Base-by-base conservation (phyloP, 2,329 filamentous ascomycete genomes). In the Lachnum nothofagi region DNA sequence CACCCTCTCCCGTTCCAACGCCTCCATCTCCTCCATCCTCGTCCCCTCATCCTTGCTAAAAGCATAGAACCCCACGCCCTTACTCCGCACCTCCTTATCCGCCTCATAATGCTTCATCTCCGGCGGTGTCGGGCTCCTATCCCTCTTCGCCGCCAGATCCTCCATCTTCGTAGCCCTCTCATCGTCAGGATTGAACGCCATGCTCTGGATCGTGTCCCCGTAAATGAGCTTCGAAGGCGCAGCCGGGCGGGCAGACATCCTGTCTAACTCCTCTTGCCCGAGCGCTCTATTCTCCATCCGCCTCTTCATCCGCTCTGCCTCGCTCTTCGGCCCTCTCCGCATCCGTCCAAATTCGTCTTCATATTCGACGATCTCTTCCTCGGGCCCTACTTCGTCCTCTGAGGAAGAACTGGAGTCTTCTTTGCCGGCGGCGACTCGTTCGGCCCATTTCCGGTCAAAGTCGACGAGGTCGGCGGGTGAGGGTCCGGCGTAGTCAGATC, bases 381-480 rank as follows among this genome's bases (percentile, higher is more conserved):
- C 49, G 3, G 60, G 67, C 12, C 72, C 71, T 2, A 70, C 53
- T 49, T 73, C 70, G 54, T 87, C 85, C 57, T 88, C 82, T 33
- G 80, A 74, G 53, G 84, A 85, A 48, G 85, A 82, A 17, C n/a
- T 50, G 64, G 6, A 54, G 10, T 4, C 54, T 16, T 62, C 57
- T 8, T 64, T 68, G 1, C 63, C 61, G 3, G 66, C 68, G n/a
- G 5, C 5, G 46, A 82, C 73, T 20, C 73, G 71, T 63, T 95
- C 88, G 0, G 86, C 89, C 91, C 93, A 97, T 71, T 97, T 98
- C 52, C 85, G 78, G 68, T 97, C 93, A 67, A 98, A 98, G 70
- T 98, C 91, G 2, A 98, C 85, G 22, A 95, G 78, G 20, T 79
- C 77, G 58, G 83, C 80, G 35, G 79, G 72, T 59, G 80, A 73